These are phyloP conservation scores for Cercospora nicotianae DNA, from an alignment of 2,329 filamentous ascomycete species.

Conservation along the genomic window DNA sequence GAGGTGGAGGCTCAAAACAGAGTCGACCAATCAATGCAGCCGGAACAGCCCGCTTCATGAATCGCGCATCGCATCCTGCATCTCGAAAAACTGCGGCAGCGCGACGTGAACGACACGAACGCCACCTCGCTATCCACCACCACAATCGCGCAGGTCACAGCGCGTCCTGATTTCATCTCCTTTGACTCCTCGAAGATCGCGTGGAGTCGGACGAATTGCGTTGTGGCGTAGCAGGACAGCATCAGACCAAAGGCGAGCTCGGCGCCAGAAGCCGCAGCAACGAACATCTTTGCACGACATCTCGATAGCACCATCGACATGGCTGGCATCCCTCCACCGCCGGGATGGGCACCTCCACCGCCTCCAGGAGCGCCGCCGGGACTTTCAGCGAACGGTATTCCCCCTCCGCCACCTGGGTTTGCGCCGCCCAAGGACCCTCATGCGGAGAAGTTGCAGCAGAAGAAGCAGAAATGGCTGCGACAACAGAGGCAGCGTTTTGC, in stretches of 20 bases:
- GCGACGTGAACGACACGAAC: constrained; percentile 10
- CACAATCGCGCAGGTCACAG: constrained; percentile 36
- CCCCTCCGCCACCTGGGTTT: constrained; percentile 81
- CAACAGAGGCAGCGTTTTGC: constrained; percentile 88
- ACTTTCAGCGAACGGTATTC: constrained; percentile 42
- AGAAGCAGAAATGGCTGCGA: constrained; percentile 98
- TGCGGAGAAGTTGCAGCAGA: constrained; percentile 91
- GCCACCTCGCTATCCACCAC: constrained; percentile 19
- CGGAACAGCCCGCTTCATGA: constrained; percentile 6
- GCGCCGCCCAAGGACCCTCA: constrained; percentile 78
- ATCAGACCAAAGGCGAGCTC: constrained; percentile 23
- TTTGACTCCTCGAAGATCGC: neutral
- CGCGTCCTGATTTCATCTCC: constrained; percentile 23
- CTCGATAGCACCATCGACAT: constrained; percentile 40
- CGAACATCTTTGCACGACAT: constrained; percentile 14
- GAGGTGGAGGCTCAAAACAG: neutral
- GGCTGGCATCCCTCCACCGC: constrained; percentile 66
- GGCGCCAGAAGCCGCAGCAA: constrained; percentile 30
- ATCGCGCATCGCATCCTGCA: constrained; percentile 2
- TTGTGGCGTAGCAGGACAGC: constrained; percentile 2
- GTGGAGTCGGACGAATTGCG: constrained; percentile 5
- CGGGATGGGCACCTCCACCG: constrained; percentile 59
- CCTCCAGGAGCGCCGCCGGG: constrained; percentile 52
- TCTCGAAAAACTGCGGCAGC: constrained; percentile 12
- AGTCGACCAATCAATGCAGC: neutral